These are phyloP conservation scores for Penicillium brevicompactum DNA, from an alignment of 2,329 filamentous ascomycete genomes.

Conservation along the genomic window DNA sequence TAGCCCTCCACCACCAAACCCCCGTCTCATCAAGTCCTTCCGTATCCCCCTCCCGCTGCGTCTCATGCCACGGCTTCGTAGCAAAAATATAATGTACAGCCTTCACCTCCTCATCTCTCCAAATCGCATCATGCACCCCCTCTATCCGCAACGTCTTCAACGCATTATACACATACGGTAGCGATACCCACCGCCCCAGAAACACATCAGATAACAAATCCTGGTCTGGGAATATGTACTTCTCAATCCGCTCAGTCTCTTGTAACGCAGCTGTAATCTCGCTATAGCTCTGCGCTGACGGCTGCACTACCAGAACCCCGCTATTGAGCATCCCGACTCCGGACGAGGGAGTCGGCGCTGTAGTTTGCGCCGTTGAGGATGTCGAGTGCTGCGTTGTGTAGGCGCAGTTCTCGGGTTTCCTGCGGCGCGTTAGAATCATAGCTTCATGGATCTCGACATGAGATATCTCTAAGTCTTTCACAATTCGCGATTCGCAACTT, in stretches of 20 bases:
- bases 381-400: slow-evolving; percentile 9
- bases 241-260: slow-evolving; percentile 43
- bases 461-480: too few species aligned
- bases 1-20: slow-evolving; percentile 17
- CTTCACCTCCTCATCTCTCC: slow-evolving; percentile 10
- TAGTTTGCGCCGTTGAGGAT: background rate
- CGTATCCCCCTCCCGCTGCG: background rate
- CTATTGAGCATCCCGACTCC: slow-evolving; percentile 61
- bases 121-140: slow-evolving; percentile 19
- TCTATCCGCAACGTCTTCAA: slow-evolving; percentile 58
- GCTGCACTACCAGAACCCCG: slow-evolving; percentile 58
- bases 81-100: slow-evolving; percentile 20
- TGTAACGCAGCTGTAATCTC: slow-evolving; percentile 49
- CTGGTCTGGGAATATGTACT: slow-evolving; percentile 61
- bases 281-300: slow-evolving; percentile 50
- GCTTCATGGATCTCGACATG: background rate
- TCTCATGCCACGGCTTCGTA: slow-evolving; percentile 19
- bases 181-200: slow-evolving; percentile 55
- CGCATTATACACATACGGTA: slow-evolving; percentile 65
- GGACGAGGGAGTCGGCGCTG: slow-evolving; percentile 48
- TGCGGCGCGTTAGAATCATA: slow-evolving; percentile 31
- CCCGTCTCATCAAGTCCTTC: slow-evolving; percentile 2
- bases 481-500: too few species aligned
- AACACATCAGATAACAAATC: slow-evolving; percentile 58
- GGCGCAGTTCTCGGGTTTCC: slow-evolving; percentile 9